Percentiles rank a stretch among this genome's conserved stretches.
These are phyloP conservation scores for Priceomyces fermenticarens DNA, from an alignment of 805 yeast species.

Conservation along the genomic window DNA sequence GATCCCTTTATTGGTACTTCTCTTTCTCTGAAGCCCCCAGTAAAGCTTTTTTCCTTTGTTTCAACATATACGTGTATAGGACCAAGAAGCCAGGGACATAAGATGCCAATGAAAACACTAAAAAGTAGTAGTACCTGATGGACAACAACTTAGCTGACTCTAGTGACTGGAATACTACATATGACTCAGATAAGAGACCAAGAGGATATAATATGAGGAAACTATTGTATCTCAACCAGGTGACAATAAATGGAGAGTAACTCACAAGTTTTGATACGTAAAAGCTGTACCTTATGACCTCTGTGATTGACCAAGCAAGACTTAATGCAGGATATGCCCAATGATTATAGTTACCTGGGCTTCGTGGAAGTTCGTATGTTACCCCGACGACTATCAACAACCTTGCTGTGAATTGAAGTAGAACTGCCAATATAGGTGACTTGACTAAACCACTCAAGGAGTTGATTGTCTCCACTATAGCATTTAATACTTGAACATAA, in stretches of 20 bases:
- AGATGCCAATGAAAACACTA: constrained; percentile 17
- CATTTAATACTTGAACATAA: constrained; percentile 22
- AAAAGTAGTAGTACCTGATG: constrained; percentile 16
- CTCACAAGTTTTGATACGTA: constrained; percentile 18
- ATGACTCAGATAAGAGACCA: constrained; percentile 25
- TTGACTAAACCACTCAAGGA: constrained; percentile 24
- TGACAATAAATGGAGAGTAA: constrained; percentile 15
- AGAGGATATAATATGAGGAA: constrained; percentile 29
- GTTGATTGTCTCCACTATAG: constrained; percentile 22
- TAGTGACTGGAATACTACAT: constrained; percentile 23
- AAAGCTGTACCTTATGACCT: constrained; percentile 26
- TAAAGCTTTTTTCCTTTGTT: constrained; percentile 23
- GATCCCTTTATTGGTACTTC: too few relatives aligned
- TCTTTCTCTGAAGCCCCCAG: too few relatives aligned
- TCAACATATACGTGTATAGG: constrained; percentile 28
- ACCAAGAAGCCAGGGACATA: constrained; percentile 30
- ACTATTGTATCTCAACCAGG: constrained; percentile 28
- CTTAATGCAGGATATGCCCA: constrained; percentile 17
- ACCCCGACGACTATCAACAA: constrained; percentile 26
- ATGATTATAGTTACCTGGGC: constrained; percentile 24
- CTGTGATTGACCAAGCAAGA: constrained; percentile 29
- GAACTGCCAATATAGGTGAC: constrained; percentile 22
- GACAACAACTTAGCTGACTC: constrained; percentile 8
- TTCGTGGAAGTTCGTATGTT: constrained; percentile 22
- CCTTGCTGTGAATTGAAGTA: constrained; percentile 29